Evolutionary conservation across 2,329 filamentous ascomycete genomes (phyloP), one percentile per base, ranked within the genome.

Genomic region (Alternaria novae-zelandiae): DNA sequence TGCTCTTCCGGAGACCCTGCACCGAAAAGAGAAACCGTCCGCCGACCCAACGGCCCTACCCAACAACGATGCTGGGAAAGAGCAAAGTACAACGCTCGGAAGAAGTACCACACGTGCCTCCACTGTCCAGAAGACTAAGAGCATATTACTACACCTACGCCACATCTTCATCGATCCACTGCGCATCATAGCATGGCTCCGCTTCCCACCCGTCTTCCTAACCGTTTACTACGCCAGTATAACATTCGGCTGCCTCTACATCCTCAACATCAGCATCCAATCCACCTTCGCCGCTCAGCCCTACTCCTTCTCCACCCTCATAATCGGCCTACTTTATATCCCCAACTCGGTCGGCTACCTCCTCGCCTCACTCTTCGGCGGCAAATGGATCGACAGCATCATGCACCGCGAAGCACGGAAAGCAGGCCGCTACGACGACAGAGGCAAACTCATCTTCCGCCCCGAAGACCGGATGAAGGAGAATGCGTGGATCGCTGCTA

Each of bases 381-480:
- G 79, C n/a, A 69, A 72, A 49, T 81, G 79, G 79, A 74, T 81
- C 49, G 79, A 81, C 70, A 55, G 60, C 41, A 81, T 81, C 68
- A 81, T 81, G 79, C 70, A 72, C 47, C 76, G 79, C 44, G 79
- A 81, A 70, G 79, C 79, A 0, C 67, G 68, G 3, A 79, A 77
- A 62, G 77, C 76, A 32, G 76, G 75, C 28, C 72, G 79, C 12
- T 77, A 78, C 63, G 78, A 81, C 55, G 72, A 71, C 5, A 66
- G 70, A 1, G 79, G 79, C 20, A 78, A 76, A 51, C 70, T 81
- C 10, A 65, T 78, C 7, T 75, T 79, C 54, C 64, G 68, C 4
- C 79, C 79, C 0, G 77, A 80, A 66, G 79, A 81, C 53, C 75
- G 79, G n/a, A 81, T 81, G 79, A 69, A 71, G 21, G 79, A 81